A percentile compares a stretch with the other conserved stretches of the same genome.
These are phyloP conservation scores for Aspergillus ostianus DNA, from an alignment of 495 filamentous ascomycete species.

Conservation along the genomic window DNA sequence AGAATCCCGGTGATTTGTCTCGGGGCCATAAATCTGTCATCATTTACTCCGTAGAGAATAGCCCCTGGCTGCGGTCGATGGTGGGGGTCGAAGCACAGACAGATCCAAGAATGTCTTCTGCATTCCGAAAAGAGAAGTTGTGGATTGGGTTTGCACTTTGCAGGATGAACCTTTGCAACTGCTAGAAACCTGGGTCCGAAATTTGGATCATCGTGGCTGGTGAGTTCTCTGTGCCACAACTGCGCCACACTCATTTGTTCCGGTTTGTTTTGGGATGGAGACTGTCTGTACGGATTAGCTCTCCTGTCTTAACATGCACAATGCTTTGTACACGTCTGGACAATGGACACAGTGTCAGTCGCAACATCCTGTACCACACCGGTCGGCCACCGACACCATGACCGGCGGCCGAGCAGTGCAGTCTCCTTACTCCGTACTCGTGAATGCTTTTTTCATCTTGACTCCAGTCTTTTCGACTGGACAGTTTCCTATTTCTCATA, in stretches of 20 bases:
- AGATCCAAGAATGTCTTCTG: not conserved
- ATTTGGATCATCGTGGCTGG: slow-evolving; percentile 1
- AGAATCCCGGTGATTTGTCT: not conserved
- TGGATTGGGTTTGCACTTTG: not conserved
- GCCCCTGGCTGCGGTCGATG: not conserved
- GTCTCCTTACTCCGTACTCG: too few species aligned
- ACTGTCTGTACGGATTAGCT: not conserved
- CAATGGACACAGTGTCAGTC: not conserved
- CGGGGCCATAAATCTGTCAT: not conserved
- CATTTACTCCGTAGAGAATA: not conserved
- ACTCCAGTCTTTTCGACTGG: not conserved
- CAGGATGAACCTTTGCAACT: not conserved
- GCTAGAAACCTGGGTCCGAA: not conserved
- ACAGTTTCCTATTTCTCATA: not conserved
- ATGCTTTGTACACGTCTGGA: too few species aligned
- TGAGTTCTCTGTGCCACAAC: not conserved
- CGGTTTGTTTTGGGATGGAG: not conserved
- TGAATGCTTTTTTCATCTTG: too few species aligned
- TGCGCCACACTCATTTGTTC: not conserved
- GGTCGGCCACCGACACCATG: not conserved
- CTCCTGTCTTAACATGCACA: not conserved
- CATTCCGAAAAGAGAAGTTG: not conserved
- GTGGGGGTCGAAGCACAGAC: not conserved
- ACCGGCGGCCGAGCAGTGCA: too few species aligned
- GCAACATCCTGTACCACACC: not conserved